Evolutionary conservation across 306 rosid genomes (phyloP).

Genomic region (Trichosanthes cucumerina): DNA sequence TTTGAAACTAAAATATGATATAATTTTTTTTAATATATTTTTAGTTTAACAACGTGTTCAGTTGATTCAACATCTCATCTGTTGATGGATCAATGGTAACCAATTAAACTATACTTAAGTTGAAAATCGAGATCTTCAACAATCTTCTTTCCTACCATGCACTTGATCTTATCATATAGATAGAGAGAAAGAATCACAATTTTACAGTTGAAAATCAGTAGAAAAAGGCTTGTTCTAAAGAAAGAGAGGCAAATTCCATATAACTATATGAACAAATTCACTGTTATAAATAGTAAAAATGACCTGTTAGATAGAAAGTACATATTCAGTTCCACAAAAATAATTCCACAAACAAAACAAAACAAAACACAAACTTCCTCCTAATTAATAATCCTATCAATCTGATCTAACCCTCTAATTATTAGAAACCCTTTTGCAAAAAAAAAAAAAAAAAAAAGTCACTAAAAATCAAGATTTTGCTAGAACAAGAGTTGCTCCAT

Average conservation of each 20-base stretch:
- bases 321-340: background rate
- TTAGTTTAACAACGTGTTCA: too few relatives aligned
- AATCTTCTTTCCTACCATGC: background rate
- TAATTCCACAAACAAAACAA: background rate
- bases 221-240: background rate
- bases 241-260: background rate
- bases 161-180: too few relatives aligned
- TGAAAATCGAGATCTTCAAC: too few relatives aligned
- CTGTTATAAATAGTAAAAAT: background rate
- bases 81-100: too few relatives aligned
- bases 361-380: background rate
- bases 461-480: background rate
- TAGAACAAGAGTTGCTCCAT: constrained; percentile 24
- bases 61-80: too few relatives aligned
- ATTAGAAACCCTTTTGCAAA: background rate
- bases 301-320: background rate
- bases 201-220: too few relatives aligned
- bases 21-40: too few relatives aligned
- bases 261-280: background rate
- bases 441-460: background rate
- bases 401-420: background rate
- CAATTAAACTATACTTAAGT: too few relatives aligned
- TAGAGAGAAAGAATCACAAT: too few relatives aligned
- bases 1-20: too few relatives aligned
- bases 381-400: background rate